Evolutionary conservation across 176 grass and related monocot species (phyloP).

Genomic region (Saccharum officinarum): DNA sequence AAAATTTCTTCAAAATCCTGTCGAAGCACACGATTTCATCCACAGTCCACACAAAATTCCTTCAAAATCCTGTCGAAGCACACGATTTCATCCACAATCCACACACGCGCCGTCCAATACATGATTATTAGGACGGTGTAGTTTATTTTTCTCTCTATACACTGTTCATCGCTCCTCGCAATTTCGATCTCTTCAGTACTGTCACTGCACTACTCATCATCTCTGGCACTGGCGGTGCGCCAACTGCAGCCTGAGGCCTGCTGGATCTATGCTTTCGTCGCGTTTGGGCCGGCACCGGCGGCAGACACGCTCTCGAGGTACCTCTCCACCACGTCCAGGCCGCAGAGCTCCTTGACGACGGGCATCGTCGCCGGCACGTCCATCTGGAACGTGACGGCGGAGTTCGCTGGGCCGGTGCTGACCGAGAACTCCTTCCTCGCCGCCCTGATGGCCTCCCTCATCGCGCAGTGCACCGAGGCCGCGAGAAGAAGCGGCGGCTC

Average conservation of each 20-base stretch:
- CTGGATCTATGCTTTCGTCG: slow-evolving; percentile 7
- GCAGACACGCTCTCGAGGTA: slow-evolving; percentile 51
- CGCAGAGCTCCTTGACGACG: slow-evolving; percentile 83
- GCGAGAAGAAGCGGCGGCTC: slow-evolving; percentile 87
- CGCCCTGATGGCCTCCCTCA: slow-evolving; percentile 82
- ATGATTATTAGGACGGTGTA: neutral
- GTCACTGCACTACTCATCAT: neutral
- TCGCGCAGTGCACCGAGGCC: slow-evolving; percentile 84
- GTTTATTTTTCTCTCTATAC: neutral
- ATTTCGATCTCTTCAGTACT: neutral
- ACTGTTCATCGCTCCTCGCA: neutral
- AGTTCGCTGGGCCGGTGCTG: slow-evolving; percentile 5
- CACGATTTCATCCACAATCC: neutral
- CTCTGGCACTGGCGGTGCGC: neutral
- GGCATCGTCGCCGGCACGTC: slow-evolving; percentile 88
- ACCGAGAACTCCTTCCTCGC: slow-evolving; percentile 52
- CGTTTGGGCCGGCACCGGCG: neutral
- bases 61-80: neutral
- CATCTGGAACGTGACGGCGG: slow-evolving; percentile 65
- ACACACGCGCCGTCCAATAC: neutral
- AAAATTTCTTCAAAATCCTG: neutral
- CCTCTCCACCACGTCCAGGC: slow-evolving; percentile 80
- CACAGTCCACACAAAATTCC: neutral
- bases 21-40: neutral
- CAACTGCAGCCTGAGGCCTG: neutral